phyloP scores from a whole-genome alignment of 139 green algal species.

The Ettlia oleoabundans region DNA sequence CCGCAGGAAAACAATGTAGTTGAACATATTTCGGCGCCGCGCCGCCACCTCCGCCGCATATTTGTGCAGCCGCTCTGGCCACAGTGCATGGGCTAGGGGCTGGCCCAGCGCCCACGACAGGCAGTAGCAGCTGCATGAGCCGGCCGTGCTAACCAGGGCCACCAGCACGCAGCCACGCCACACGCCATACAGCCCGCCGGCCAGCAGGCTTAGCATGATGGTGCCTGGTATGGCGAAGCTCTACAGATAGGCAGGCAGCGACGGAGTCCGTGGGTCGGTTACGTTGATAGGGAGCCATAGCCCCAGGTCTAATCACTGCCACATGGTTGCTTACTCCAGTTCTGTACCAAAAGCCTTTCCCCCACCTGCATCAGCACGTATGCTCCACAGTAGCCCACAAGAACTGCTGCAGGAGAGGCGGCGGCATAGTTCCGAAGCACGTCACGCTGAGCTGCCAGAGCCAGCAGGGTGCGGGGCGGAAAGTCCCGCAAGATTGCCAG shows the following conservation, averaged over 20 bases:
- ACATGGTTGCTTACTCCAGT: no score
- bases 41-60: slow-evolving; percentile 62
- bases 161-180: slow-evolving; percentile 49
- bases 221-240: slow-evolving; percentile 82
- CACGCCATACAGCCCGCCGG: slow-evolving; percentile 72
- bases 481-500: slow-evolving; percentile 17
- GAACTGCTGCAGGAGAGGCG: slow-evolving; percentile 28
- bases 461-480: slow-evolving; percentile 2
- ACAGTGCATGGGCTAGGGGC: slow-evolving; percentile 55
- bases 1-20: slow-evolving; percentile 83
- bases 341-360: no score
- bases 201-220: slow-evolving; percentile 72
- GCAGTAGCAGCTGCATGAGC: slow-evolving; percentile 55
- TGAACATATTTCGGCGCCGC: slow-evolving; percentile 60
- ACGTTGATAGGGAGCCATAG: no score
- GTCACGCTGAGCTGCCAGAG: slow-evolving; percentile 42
- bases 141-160: slow-evolving; percentile 57
- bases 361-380: slow-evolving; percentile 61
- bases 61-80: slow-evolving; percentile 51
- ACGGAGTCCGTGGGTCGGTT: no score
- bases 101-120: slow-evolving; percentile 56
- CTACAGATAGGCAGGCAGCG: no score
- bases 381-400: neutral
- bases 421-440: slow-evolving; percentile 49
- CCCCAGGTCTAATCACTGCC: no score